Evolutionary conservation across 148 eudicot species (phyloP).

Genomic region (Hydrangea macrophylla): DNA sequence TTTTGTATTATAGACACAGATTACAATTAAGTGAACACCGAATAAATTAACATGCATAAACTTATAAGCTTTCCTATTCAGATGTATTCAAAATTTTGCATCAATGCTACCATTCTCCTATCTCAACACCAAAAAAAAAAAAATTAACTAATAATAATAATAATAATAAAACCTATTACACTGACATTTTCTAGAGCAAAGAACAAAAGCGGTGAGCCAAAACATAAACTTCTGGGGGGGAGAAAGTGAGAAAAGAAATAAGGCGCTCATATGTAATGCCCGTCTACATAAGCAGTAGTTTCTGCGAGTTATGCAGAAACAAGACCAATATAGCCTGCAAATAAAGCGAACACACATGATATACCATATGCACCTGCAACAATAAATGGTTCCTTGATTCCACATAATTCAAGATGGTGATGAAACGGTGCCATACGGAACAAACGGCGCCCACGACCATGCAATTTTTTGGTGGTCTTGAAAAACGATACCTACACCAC

Average conservation of each 20-base stretch:
- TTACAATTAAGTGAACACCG: too few relatives aligned
- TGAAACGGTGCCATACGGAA: slow-evolving; percentile 64
- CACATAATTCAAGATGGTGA: slow-evolving; percentile 56
- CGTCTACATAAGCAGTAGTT: not conserved
- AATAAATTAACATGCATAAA: too few relatives aligned
- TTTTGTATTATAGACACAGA: too few relatives aligned
- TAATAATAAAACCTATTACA: not conserved
- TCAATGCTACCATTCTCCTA: too few relatives aligned
- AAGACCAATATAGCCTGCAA: slow-evolving; percentile 74
- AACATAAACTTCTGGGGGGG: not conserved
- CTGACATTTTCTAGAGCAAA: slow-evolving; percentile 1
- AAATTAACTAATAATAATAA: too few relatives aligned
- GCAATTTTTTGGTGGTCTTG: slow-evolving; percentile 37
- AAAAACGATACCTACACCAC: slow-evolving; percentile 44
- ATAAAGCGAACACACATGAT: slow-evolving; percentile 45
- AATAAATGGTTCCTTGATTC: slow-evolving; percentile 62
- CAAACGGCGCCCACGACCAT: slow-evolving; percentile 35
- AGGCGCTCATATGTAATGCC: not conserved
- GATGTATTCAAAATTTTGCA: too few relatives aligned
- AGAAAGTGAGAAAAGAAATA: not conserved
- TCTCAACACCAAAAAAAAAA: too few relatives aligned
- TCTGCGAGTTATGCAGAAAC: slow-evolving; percentile 49
- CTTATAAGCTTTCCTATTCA: too few relatives aligned
- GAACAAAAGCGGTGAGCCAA: not conserved
- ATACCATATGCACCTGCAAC: slow-evolving; percentile 61